phyloP scores from a whole-genome alignment of 768 basidiomycete species.

The Chalciporus piperatus region DNA sequence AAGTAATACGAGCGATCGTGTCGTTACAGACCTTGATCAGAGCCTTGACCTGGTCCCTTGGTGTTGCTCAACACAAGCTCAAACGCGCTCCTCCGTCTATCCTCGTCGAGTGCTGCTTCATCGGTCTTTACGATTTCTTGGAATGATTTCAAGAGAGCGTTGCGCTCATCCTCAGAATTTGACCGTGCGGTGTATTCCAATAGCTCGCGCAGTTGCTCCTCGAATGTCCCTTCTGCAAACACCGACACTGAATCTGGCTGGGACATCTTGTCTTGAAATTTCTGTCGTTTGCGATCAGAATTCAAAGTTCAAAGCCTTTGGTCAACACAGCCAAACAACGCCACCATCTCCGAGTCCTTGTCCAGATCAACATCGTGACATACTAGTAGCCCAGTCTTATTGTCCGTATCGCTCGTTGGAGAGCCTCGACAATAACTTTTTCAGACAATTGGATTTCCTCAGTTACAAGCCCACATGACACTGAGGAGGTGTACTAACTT shows the following conservation, averaged over 20 bases:
- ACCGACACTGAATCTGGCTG: conserved; percentile 75
- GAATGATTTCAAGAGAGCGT: conserved; percentile 61
- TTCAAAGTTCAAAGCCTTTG: conserved; percentile 6
- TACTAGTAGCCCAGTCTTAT: too few species aligned
- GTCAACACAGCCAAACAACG: conserved; percentile 22
- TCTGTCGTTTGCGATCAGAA: conserved; percentile 3
- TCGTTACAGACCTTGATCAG: conserved; percentile 61
- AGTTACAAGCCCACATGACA: too few species aligned
- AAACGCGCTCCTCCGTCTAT: conserved; percentile 53
- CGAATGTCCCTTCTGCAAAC: conserved; percentile 85
- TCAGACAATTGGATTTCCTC: too few species aligned
- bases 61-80: conserved; percentile 58
- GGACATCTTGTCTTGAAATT: conserved; percentile 48
- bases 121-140: conserved; percentile 52
- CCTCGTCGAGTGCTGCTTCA: conserved; percentile 55
- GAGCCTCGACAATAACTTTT: too few species aligned
- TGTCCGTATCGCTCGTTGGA: too few species aligned
- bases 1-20: neutral
- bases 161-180: conserved; percentile 66
- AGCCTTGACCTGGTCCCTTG: conserved; percentile 70
- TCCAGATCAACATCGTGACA: too few species aligned
- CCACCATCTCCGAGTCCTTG: neutral
- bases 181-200: conserved; percentile 69
- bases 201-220: conserved; percentile 81
- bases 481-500: neutral